Conservation (phyloP, 2,329 filamentous ascomycete genomes). For the Zasmidium cellare region DNA sequence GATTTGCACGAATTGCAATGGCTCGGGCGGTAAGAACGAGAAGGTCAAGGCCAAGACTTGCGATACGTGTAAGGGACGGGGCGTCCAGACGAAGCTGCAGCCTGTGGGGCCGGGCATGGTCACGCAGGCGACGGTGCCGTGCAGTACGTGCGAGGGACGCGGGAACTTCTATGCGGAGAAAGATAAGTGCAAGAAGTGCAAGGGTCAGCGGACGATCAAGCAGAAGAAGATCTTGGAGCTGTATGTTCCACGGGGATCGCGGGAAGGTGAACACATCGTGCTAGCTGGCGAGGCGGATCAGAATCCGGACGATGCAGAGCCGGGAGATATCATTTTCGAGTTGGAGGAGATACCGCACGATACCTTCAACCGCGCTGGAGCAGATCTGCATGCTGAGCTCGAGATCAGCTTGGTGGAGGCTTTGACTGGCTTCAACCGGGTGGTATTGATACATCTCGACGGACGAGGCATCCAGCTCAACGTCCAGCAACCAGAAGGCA, state of each 20-base stretch:
- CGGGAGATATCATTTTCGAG: slow-evolving; percentile 90
- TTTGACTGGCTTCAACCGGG: slow-evolving; percentile 82
- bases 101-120: slow-evolving; percentile 86
- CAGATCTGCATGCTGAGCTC: slow-evolving; percentile 80
- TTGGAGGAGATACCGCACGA: slow-evolving; percentile 80
- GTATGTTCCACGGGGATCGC: slow-evolving; percentile 83
- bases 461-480: slow-evolving; percentile 83
- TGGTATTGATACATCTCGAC: slow-evolving; percentile 89
- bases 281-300: slow-evolving; percentile 95
- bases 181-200: slow-evolving; percentile 98
- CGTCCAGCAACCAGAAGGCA: slow-evolving; percentile 68
- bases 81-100: slow-evolving; percentile 71
- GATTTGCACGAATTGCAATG: slow-evolving; percentile 83
- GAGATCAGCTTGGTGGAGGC: slow-evolving; percentile 81
- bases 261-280: slow-evolving; percentile 82
- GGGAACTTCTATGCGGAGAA: slow-evolving; percentile 91
- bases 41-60: slow-evolving; percentile 84
- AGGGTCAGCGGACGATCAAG: slow-evolving; percentile 81
- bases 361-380: slow-evolving; percentile 76
- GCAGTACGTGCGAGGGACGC: slow-evolving; percentile 80
- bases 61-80: slow-evolving; percentile 79
- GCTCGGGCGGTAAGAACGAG: slow-evolving; percentile 78
- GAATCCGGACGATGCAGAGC: slow-evolving; percentile 80
- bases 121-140: slow-evolving; percentile 75
- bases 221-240: slow-evolving; percentile 95